Evolutionary conservation across 1,139 yeast genomes (phyloP).

Genomic region (Candida sanyaensis): DNA sequence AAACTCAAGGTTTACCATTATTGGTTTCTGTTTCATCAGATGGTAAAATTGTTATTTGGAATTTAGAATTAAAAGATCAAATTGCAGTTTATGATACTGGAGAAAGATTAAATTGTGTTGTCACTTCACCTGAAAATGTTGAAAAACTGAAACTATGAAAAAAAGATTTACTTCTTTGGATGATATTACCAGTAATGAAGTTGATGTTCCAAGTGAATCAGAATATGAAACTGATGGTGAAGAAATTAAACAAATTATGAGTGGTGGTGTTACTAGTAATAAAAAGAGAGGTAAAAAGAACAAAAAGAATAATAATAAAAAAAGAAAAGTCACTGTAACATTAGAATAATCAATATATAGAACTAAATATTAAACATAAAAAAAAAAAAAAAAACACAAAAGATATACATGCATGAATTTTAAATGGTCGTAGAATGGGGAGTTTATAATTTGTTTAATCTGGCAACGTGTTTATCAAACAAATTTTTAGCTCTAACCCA

Average conservation of each 20-base stretch:
- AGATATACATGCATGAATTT: not conserved
- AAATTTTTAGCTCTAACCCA: slow-evolving; percentile 88
- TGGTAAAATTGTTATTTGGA: slow-evolving; percentile 92
- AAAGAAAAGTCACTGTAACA: slow-evolving; percentile 52
- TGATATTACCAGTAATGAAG: slow-evolving; percentile 21
- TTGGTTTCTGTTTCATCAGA: slow-evolving; percentile 88
- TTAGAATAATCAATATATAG: slow-evolving; percentile 33
- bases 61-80: slow-evolving; percentile 67
- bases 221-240: slow-evolving; percentile 69
- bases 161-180: slow-evolving; percentile 53
- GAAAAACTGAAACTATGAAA: slow-evolving; percentile 74
- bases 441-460: slow-evolving; percentile 32
- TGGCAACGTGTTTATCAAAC: slow-evolving; percentile 79
- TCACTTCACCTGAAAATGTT: slow-evolving; percentile 73
- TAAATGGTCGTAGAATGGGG: not conserved
- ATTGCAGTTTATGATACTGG: slow-evolving; percentile 90
- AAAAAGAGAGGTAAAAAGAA: slow-evolving; percentile 36
- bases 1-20: slow-evolving; percentile 41
- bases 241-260: slow-evolving; percentile 48
- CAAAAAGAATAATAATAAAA: slow-evolving; percentile 31
- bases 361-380: not conserved
- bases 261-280: slow-evolving; percentile 43
- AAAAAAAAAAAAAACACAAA: not conserved
- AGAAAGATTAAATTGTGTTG: slow-evolving; percentile 89
- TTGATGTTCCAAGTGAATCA: slow-evolving; percentile 50